Evolutionary conservation across 495 filamentous ascomycete genomes (phyloP).

Genomic region (Penicillium ochrochloron): DNA sequence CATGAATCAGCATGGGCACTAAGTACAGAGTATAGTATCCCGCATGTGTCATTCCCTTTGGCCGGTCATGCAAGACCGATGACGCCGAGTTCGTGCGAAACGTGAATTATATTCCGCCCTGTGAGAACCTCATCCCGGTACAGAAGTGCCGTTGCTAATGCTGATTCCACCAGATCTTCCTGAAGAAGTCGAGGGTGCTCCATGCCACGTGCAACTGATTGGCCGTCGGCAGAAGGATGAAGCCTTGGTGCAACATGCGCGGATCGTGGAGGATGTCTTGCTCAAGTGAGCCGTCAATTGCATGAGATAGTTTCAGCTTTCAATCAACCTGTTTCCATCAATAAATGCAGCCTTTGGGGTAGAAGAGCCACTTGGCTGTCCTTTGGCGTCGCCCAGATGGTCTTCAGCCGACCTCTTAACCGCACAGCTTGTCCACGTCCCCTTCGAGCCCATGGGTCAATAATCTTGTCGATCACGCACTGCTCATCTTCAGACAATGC

Average conservation of each 20-base stretch:
- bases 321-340: not conserved
- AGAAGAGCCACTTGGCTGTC: not conserved
- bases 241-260: constrained; percentile 25
- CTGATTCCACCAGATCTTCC: constrained; percentile 24
- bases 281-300: not conserved
- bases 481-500: not conserved
- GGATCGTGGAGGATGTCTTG: constrained; percentile 23
- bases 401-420: not conserved
- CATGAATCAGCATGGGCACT: not conserved
- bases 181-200: constrained; percentile 29
- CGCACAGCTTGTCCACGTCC: not conserved
- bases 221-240: constrained; percentile 37
- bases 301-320: not conserved
- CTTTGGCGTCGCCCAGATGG: not conserved
- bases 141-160: not conserved
- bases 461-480: not conserved
- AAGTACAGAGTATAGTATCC: constrained; percentile 27
- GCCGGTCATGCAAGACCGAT: constrained; percentile 17
- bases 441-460: not conserved
- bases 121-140: constrained; percentile 20
- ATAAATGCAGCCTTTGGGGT: not conserved
- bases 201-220: constrained; percentile 38
- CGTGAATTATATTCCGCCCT: constrained; percentile 25
- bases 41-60: constrained; percentile 32
- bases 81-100: constrained; percentile 28